These are phyloP conservation scores for grape (Vitis vinifera) DNA, from an alignment of 164 flowering plant species.

Conservation along the genomic window DNA sequence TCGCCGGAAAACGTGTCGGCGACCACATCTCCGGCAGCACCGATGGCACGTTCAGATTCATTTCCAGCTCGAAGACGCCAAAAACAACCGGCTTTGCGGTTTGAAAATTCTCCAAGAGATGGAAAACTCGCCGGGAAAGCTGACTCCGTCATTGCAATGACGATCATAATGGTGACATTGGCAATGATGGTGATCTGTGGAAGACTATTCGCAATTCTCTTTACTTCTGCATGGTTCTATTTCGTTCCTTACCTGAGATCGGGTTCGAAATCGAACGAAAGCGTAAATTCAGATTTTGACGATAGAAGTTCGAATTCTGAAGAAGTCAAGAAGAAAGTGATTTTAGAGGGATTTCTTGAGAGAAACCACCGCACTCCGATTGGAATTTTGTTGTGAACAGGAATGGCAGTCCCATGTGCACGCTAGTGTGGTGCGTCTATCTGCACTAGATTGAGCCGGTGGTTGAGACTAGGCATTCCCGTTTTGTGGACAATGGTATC, in stretches of 20 bases:
- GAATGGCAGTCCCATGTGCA: not conserved
- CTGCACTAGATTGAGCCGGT: not conserved
- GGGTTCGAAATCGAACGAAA: not conserved
- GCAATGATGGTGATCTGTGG: slow-evolving; percentile 54
- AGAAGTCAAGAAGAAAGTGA: slow-evolving; percentile 50
- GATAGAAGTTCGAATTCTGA: slow-evolving; percentile 23
- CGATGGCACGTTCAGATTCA: not conserved
- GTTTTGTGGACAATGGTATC: slow-evolving; percentile 1
- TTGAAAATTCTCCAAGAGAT: no score
- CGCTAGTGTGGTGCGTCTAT: not conserved
- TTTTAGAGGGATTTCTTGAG: slow-evolving; percentile 50
- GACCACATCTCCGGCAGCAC: not conserved
- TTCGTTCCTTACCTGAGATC: slow-evolving; percentile 27
- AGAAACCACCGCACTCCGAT: slow-evolving; percentile 22
- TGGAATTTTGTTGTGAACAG: not conserved
- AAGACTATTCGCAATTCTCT: slow-evolving; percentile 53
- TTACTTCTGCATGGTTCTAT: slow-evolving; percentile 55
- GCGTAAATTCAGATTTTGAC: not conserved
- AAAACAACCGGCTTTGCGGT: no score
- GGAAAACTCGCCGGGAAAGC: not conserved
- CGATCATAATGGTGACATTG: slow-evolving; percentile 43
- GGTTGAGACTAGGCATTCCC: no score
- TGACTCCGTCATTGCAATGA: slow-evolving; percentile 45
- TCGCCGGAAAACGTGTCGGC: not conserved
- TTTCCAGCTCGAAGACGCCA: no score